Percentiles rank a stretch among this genome's conserved stretches.
Evolutionary conservation across 768 basidiomycete genomes (phyloP).

Genomic region (Calocybe cyanea): DNA sequence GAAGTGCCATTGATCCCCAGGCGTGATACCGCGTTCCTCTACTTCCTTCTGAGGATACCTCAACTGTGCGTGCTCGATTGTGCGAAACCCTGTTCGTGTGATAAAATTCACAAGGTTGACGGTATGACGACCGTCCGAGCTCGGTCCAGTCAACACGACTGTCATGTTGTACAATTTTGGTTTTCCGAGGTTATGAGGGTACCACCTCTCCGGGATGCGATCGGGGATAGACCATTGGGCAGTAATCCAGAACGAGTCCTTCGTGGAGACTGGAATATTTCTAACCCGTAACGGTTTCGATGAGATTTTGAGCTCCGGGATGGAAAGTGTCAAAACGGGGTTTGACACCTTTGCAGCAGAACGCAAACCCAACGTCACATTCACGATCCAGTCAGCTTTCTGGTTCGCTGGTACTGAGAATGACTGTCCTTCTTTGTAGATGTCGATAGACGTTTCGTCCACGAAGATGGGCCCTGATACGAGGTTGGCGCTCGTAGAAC

Average conservation of each 20-base stretch:
- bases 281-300: slow-evolving; percentile 29
- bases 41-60: slow-evolving; percentile 44
- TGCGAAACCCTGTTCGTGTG: slow-evolving; percentile 55
- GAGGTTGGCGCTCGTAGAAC: slow-evolving; percentile 16
- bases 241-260: slow-evolving; percentile 35
- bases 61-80: slow-evolving; percentile 48
- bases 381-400: slow-evolving; percentile 51
- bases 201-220: slow-evolving; percentile 46
- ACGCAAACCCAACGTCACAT: slow-evolving; percentile 47
- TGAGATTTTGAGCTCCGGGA: slow-evolving; percentile 43
- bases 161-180: slow-evolving; percentile 54
- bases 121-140: slow-evolving; percentile 3
- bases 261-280: slow-evolving; percentile 19
- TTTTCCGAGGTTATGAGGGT: slow-evolving; percentile 49
- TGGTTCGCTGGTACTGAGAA: slow-evolving; percentile 41
- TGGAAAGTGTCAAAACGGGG: slow-evolving; percentile 37
- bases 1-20: slow-evolving; percentile 61
- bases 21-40: slow-evolving; percentile 44
- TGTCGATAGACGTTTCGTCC: slow-evolving; percentile 51
- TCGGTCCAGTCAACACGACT: slow-evolving; percentile 30
- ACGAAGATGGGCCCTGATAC: slow-evolving; percentile 34
- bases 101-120: slow-evolving; percentile 30
- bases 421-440: slow-evolving; percentile 49
- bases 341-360: slow-evolving; percentile 31
- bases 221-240: slow-evolving; percentile 45